Evolutionary conservation across 1,284 basidiomycete genomes (phyloP).

Genomic region (Trichosporon sp.): DNA sequence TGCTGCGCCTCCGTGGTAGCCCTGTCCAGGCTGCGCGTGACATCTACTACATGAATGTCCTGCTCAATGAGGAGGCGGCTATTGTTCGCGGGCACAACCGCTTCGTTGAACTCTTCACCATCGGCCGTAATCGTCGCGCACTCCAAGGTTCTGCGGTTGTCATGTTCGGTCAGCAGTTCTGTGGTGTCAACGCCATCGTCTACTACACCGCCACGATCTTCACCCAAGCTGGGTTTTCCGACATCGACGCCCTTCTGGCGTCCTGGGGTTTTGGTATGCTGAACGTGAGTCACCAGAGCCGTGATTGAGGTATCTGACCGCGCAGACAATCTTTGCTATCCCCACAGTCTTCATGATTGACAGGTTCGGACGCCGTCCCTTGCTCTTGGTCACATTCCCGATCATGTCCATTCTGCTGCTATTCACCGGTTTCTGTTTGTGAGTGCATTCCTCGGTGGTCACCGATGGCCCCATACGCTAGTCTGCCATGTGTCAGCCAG

Average conservation of each 20-base stretch:
- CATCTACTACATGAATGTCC: constrained; percentile 49
- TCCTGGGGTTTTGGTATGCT: constrained; percentile 59
- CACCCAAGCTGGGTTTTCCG: constrained; percentile 50
- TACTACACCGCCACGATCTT: constrained; percentile 59
- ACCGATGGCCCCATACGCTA: not conserved
- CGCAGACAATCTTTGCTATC: constrained; percentile 19
- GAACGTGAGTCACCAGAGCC: constrained; percentile 11
- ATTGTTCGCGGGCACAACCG: constrained; percentile 11
- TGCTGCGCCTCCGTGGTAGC: constrained; percentile 60
- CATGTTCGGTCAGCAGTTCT: constrained; percentile 57
- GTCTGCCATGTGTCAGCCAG: not conserved
- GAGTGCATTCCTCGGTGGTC: not conserved
- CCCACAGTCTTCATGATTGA: constrained; percentile 30
- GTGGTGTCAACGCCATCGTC: constrained; percentile 32
- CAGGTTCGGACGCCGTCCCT: constrained; percentile 60
- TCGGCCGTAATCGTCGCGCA: constrained; percentile 63
- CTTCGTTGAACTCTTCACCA: constrained; percentile 16
- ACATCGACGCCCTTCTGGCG: constrained; percentile 51
- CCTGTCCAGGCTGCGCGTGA: constrained; percentile 68
- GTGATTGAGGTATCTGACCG: not conserved
- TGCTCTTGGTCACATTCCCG: constrained; percentile 59
- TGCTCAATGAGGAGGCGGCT: constrained; percentile 12
- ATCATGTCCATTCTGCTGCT: constrained; percentile 47
- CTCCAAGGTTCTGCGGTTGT: constrained; percentile 53
- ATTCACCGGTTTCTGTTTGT: constrained; percentile 44